Conservation (phyloP, 2,329 filamentous ascomycete genomes). For the Cercospora canescens region DNA sequence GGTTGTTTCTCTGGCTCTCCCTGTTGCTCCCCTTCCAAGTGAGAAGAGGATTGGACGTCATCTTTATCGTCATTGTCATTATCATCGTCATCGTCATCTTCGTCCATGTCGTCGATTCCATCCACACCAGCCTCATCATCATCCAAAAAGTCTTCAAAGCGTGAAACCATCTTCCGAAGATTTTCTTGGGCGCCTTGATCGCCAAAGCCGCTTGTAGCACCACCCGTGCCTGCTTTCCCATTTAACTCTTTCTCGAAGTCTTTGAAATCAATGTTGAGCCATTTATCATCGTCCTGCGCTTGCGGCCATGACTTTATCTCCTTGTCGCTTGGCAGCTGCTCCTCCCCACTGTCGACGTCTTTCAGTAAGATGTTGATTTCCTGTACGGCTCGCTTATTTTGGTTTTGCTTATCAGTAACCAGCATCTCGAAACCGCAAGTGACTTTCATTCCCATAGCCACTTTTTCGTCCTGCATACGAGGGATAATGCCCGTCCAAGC, state of each 20-base stretch:
- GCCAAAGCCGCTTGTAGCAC: conserved; percentile 50
- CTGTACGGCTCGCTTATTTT: conserved; percentile 67
- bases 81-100: conserved; percentile 64
- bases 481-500: conserved; percentile 52
- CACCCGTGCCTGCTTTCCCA: conserved; percentile 35
- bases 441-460: conserved; percentile 83
- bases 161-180: conserved; percentile 84
- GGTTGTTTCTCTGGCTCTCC: background rate
- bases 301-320: conserved; percentile 73
- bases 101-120: conserved; percentile 68
- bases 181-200: conserved; percentile 70
- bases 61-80: too few relatives aligned
- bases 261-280: conserved; percentile 88
- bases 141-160: conserved; percentile 90
- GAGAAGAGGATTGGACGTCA: conserved; percentile 38
- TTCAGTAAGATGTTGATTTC: conserved; percentile 76
- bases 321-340: conserved; percentile 66
- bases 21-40: background rate
- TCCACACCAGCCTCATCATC: conserved; percentile 80
- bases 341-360: conserved; percentile 72
- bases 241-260: conserved; percentile 83
- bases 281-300: conserved; percentile 79
- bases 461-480: conserved; percentile 38
- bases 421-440: conserved; percentile 91
- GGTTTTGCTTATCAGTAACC: conserved; percentile 64